These are phyloP conservation scores for Globisporangium polare DNA, from an alignment of 352 stramenopile species.

Conservation along the genomic window DNA sequence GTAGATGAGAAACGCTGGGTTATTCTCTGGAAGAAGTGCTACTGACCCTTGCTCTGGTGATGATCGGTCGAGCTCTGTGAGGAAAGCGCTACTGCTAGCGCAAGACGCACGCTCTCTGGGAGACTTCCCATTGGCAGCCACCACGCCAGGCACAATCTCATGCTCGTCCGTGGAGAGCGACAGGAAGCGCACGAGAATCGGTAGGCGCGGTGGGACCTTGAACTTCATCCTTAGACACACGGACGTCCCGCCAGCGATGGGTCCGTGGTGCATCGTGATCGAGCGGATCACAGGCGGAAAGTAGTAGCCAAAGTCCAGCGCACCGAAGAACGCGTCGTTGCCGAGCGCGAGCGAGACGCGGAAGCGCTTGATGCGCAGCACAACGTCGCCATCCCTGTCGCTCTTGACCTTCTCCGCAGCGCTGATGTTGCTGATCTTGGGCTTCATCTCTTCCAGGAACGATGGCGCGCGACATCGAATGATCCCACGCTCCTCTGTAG, in stretches of 20 bases:
- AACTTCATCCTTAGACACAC: conserved; percentile 70
- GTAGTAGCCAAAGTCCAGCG: conserved; percentile 46
- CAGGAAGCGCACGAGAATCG: conserved; percentile 53
- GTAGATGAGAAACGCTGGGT: conserved; percentile 37
- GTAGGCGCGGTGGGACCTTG: conserved; percentile 42
- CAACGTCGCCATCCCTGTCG: conserved; percentile 10
- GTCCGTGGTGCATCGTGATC: conserved; percentile 66
- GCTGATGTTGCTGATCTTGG: neutral
- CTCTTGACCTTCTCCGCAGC: conserved; percentile 4
- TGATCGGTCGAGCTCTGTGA: neutral
- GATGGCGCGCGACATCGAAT: conserved; percentile 43
- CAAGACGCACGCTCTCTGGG: neutral
- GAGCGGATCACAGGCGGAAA: conserved; percentile 55
- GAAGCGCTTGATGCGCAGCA: conserved; percentile 28
- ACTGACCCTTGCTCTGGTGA: neutral
- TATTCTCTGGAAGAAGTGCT: conserved; percentile 13
- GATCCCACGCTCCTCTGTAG: conserved; percentile 16
- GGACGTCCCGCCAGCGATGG: conserved; percentile 47
- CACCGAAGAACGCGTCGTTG: conserved; percentile 40
- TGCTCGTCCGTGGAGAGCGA: conserved; percentile 24
- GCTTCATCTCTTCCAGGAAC: conserved; percentile 55
- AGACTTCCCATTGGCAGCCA: neutral
- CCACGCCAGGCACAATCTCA: conserved; percentile 19
- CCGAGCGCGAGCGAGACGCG: conserved; percentile 37
- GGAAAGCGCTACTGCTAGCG: neutral